Base-by-base conservation (phyloP, 352 stramenopile species). In the Phytophthora cryptogea region DNA sequence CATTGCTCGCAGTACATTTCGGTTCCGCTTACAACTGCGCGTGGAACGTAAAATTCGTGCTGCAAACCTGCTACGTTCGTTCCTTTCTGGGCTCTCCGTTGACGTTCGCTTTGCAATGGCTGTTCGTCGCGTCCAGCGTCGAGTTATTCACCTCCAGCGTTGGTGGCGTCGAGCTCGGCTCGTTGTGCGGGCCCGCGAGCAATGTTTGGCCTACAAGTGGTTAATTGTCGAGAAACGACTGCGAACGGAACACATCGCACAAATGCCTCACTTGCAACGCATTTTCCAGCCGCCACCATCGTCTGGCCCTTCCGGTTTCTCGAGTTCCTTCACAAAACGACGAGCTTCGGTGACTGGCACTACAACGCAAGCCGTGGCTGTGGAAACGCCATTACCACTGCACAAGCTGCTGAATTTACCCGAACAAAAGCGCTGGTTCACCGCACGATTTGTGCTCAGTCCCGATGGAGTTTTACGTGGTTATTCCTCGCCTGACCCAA, bases 71-170 rank as follows among this genome's bases (percentile, higher is more conserved):
- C 44, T 89, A 17, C 63, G 77, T 4, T 32, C 46, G 6, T 89
- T 89, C 37, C 55, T 89, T 4, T 51, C 54, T 14, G 79, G 79
- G 1, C 45, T 89, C 11, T 85, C 79, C 11, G 45, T 87, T 28
- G 79, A 89, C 27, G 75, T 86, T 64, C 76, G 75, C 20, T 89
- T 89, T 13, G 73, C 76, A n/a, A 65, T 89, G 44, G 70, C 77
- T 36, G 84, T 89, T 68, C 70, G 81, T 50, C 74, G 77, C 23
- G 63, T 87, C 45, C 79, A 86, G 51, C 67, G 75, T 26, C 68
- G 76, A 36, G 68, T 86, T 55, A 64, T 70, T 47, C 43, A 72
- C 33, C 69, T 89, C 10, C 79, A 89, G 64, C 77, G 77, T 51
- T 89, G 79, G 79, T 89, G 79, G 79, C 70, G 76, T 6, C 74